Conservation (phyloP, 306 rosid species). For the Rosa chinensis region DNA sequence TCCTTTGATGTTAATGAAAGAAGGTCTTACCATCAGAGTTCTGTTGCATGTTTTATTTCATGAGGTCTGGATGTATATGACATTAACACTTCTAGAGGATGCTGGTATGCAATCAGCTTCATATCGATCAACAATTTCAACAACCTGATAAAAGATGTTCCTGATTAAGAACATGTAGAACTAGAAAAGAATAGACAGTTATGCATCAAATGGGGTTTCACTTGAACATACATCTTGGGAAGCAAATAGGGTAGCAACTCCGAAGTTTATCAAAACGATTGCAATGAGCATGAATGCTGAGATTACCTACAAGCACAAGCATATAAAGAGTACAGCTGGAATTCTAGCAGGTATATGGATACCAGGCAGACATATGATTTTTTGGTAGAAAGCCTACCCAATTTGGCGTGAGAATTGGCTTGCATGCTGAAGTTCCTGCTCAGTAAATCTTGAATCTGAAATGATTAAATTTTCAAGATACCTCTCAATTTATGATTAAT, state of each 20-base stretch:
- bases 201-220: conserved; percentile 1
- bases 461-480: conserved; percentile 9
- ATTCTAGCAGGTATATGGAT: background rate
- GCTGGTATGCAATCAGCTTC: too few species aligned
- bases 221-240: conserved; percentile 65
- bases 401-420: conserved; percentile 93
- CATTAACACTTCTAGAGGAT: too few species aligned
- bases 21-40: too few species aligned
- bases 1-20: too few species aligned
- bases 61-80: too few species aligned
- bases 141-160: too few species aligned
- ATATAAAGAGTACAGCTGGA: background rate
- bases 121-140: too few species aligned
- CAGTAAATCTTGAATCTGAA: conserved; percentile 91
- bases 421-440: conserved; percentile 99
- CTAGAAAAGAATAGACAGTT: conserved; percentile 1
- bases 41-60: too few species aligned
- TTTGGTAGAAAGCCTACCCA: conserved; percentile 49
- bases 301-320: conserved; percentile 62
- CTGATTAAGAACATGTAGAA: conserved; percentile 11
- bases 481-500: conserved; percentile 14
- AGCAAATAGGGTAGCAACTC: conserved; percentile 78
- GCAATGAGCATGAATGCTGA: conserved; percentile 83
- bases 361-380: background rate
- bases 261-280: conserved; percentile 76